Evolutionary conservation across 352 stramenopile genomes (phyloP).

Genomic region (Phytophthora macrochlamydospora): DNA sequence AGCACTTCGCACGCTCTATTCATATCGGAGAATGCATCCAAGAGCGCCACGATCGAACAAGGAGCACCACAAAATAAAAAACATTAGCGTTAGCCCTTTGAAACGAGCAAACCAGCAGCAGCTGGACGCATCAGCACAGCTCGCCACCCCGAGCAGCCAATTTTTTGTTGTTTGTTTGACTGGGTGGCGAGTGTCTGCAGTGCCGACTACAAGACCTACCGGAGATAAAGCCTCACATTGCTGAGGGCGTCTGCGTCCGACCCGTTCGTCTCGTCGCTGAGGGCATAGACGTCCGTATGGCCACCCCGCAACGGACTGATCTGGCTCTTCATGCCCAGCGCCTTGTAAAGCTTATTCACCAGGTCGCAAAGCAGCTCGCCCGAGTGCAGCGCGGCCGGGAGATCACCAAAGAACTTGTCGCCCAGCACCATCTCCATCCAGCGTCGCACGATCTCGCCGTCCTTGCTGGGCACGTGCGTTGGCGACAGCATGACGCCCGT

Average conservation of each 20-base stretch:
- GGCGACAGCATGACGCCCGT: constrained; percentile 43
- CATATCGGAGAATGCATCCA: constrained; percentile 15
- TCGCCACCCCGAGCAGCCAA: constrained; percentile 7
- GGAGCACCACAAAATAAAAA: constrained; percentile 12
- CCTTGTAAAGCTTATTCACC: constrained; percentile 74
- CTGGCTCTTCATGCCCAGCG: constrained; percentile 79
- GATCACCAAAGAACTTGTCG: constrained; percentile 64
- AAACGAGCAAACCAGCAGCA: constrained; percentile 13
- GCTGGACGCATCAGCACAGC: constrained; percentile 6
- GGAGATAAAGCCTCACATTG: constrained; percentile 72
- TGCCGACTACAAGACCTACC: constrained; percentile 34
- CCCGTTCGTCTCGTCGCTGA: constrained; percentile 14
- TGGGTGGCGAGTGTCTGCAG: neutral
- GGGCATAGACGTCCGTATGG: neutral
- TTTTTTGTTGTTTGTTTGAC: neutral
- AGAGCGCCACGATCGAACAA: constrained; percentile 4
- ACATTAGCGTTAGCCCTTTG: constrained; percentile 10
- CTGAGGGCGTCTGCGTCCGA: constrained; percentile 25
- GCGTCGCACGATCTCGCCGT: constrained; percentile 74
- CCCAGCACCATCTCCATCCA: constrained; percentile 91
- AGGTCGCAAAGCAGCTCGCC: constrained; percentile 70
- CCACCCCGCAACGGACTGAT: constrained; percentile 28
- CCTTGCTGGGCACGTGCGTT: constrained; percentile 43
- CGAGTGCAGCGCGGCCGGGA: constrained; percentile 61
- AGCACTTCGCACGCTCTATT: constrained; percentile 69